These are phyloP conservation scores for Aspergillus sp. DNA, from an alignment of 2,329 filamentous ascomycete species.

Conservation along the genomic window DNA sequence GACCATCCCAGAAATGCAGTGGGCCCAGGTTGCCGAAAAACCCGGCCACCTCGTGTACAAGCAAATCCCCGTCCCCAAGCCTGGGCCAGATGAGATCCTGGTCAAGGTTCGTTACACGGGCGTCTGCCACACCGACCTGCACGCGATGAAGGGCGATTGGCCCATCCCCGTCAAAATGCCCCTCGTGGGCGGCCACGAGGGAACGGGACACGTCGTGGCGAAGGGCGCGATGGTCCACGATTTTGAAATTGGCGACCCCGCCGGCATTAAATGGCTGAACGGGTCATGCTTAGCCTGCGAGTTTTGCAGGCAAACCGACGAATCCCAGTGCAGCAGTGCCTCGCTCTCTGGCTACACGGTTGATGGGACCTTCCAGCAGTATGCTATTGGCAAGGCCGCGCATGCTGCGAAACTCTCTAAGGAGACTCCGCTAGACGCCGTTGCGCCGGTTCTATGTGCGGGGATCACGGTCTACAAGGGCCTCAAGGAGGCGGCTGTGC, in stretches of 20 bases:
- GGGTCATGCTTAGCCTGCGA: conserved; percentile 73
- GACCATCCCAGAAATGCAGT: conserved; percentile 69
- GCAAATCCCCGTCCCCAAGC: conserved; percentile 65
- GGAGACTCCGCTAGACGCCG: conserved; percentile 62
- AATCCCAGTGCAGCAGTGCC: conserved; percentile 70
- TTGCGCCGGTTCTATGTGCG: conserved; percentile 73
- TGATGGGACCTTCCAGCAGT: conserved; percentile 89
- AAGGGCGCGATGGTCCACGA: conserved; percentile 68
- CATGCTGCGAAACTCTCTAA: conserved; percentile 77
- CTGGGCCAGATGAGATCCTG: conserved; percentile 81
- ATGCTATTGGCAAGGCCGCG: conserved; percentile 74
- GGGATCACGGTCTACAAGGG: conserved; percentile 86
- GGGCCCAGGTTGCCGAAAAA: conserved; percentile 84
- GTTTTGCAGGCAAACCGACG: conserved; percentile 72
- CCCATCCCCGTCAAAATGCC: conserved; percentile 73
- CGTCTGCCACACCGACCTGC: conserved; percentile 81
- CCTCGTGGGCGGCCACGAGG: conserved; percentile 70
- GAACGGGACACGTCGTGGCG: conserved; percentile 75
- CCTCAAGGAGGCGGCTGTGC: conserved; percentile 70
- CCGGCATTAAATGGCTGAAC: conserved; percentile 88
- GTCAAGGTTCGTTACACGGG: conserved; percentile 85
- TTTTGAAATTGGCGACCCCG: conserved; percentile 72
- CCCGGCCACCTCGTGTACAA: conserved; percentile 54
- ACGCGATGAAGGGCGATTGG: conserved; percentile 84
- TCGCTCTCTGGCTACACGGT: conserved; percentile 83